These are phyloP conservation scores for Lactarius psammicola DNA, from an alignment of 768 basidiomycete species.

Conservation along the genomic window DNA sequence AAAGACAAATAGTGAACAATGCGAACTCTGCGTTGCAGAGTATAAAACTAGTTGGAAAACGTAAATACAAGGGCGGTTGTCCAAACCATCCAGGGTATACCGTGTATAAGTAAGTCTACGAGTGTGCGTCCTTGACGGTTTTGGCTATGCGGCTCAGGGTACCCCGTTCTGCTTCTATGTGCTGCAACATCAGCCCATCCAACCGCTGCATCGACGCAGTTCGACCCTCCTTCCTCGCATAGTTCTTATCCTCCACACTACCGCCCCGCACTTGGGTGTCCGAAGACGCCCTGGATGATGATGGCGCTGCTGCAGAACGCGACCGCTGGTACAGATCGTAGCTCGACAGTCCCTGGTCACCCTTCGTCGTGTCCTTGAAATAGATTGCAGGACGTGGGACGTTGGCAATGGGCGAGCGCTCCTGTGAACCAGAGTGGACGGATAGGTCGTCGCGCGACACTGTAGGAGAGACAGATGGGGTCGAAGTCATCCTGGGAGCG, in stretches of 20 bases:
- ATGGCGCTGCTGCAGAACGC: constrained; percentile 18
- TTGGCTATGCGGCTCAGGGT: constrained; percentile 72
- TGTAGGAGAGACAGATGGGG: constrained; percentile 24
- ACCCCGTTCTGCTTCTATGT: constrained; percentile 82
- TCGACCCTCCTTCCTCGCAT: constrained; percentile 39
- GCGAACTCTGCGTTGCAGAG: constrained; percentile 18
- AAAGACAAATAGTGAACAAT: constrained; percentile 12
- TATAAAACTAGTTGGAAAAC: constrained; percentile 5
- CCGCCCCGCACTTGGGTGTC: constrained; percentile 18
- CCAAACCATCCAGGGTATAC: constrained; percentile 24
- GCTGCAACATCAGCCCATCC: constrained; percentile 78
- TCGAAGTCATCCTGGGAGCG: constrained; percentile 8
- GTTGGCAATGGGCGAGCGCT: constrained; percentile 23
- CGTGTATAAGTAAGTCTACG: constrained; percentile 22
- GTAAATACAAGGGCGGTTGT: constrained; percentile 4
- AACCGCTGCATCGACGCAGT: constrained; percentile 62
- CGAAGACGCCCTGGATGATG: constrained; percentile 8
- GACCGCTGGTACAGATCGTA: constrained; percentile 22
- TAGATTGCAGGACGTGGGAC: constrained; percentile 23
- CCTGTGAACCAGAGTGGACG: constrained; percentile 11
- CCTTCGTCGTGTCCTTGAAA: constrained; percentile 25
- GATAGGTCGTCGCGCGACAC: constrained; percentile 16
- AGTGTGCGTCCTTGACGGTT: constrained; percentile 32
- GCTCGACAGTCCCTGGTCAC: constrained; percentile 23
- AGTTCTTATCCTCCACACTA: constrained; percentile 18